Base-by-base conservation (phyloP, 2,329 filamentous ascomycete species). In the Scytalidium sp. region DNA sequence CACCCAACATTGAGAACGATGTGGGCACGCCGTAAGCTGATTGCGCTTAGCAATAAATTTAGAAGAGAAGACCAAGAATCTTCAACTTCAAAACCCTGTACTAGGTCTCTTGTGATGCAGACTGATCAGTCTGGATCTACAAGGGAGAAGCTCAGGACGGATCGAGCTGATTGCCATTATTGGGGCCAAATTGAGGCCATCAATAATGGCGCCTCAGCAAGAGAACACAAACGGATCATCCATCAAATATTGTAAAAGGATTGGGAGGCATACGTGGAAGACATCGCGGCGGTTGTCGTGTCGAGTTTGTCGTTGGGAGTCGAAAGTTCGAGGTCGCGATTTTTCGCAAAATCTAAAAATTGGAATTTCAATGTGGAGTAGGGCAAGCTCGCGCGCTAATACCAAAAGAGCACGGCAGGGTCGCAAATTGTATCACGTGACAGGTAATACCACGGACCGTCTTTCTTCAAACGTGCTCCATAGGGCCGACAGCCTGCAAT, bases 11-110 rank as follows among this genome's bases (percentile, higher is more conserved):
- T 49, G 43, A 45, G 47, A 21, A 47, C 50, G 51, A 44, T 42
- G 52, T 53, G 51, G 60, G 41, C 60, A 62, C 52, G 49, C 50
- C 53, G 29, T n/a, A 39, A 50, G 43, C 55, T 63, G 70, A 56
- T 70, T 56, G 53, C 50, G 67, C 68, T 71, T 76, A 82, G 85
- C 84, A 85, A 86, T 90, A 60, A 19, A 75, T 90, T 93, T 90
- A 60, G 81, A 84, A 80, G 83, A 80, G 87, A 90, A 90, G 76
- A 75, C 57, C 54, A 47, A 52, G 17, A 54, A 55, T 62, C 75
- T 90, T 90, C 85, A 86, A 72, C 85, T 80, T 85, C 88, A 92
- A 92, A 75, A 85, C 86, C 88, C 84, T 78, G 71, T 68, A 69
- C 74, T 69, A 71, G 76, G 68, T 82, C 80, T 85, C 81, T 82